These are phyloP conservation scores for Suillus placidus DNA, from an alignment of 768 basidiomycete genomes.

Conservation along the genomic window DNA sequence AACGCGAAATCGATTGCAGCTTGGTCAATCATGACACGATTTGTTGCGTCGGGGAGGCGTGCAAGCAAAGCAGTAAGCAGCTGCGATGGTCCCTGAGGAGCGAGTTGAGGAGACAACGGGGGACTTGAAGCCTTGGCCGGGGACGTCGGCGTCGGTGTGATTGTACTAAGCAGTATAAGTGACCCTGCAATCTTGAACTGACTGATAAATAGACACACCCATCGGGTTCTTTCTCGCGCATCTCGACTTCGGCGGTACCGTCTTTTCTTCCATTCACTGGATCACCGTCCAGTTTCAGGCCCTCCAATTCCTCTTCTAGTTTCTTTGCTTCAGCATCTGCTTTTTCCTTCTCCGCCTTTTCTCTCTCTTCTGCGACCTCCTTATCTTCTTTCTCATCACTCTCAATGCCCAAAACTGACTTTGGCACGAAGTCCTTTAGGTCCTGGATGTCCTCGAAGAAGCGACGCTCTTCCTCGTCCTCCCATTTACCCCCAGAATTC, in stretches of 20 bases:
- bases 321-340: slow-evolving; percentile 72
- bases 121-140: slow-evolving; percentile 60
- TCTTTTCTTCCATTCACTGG: slow-evolving; percentile 24
- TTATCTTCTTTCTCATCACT: slow-evolving; percentile 43
- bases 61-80: slow-evolving; percentile 88
- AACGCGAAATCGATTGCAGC: slow-evolving; percentile 95
- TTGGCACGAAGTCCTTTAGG: slow-evolving; percentile 89
- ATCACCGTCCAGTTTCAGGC: slow-evolving; percentile 47
- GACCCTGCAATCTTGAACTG: background rate
- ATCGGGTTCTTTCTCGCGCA: slow-evolving; percentile 33
- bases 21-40: slow-evolving; percentile 86
- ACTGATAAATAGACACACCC: slow-evolving; percentile 25
- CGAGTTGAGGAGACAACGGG: slow-evolving; percentile 67
- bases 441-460: slow-evolving; percentile 96
- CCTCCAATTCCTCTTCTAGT: slow-evolving; percentile 77
- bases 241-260: slow-evolving; percentile 17
- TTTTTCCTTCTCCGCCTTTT: slow-evolving; percentile 56
- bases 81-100: slow-evolving; percentile 90
- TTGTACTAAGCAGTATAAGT: slow-evolving; percentile 36
- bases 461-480: slow-evolving; percentile 92
- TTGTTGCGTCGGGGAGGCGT: slow-evolving; percentile 93
- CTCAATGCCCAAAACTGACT: slow-evolving; percentile 77
- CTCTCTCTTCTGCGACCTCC: slow-evolving; percentile 45
- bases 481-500: slow-evolving; percentile 85
- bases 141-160: slow-evolving; percentile 70